These are phyloP conservation scores for Pleurotus cornucopiae DNA, from an alignment of 768 basidiomycete genomes.

Conservation along the genomic window DNA sequence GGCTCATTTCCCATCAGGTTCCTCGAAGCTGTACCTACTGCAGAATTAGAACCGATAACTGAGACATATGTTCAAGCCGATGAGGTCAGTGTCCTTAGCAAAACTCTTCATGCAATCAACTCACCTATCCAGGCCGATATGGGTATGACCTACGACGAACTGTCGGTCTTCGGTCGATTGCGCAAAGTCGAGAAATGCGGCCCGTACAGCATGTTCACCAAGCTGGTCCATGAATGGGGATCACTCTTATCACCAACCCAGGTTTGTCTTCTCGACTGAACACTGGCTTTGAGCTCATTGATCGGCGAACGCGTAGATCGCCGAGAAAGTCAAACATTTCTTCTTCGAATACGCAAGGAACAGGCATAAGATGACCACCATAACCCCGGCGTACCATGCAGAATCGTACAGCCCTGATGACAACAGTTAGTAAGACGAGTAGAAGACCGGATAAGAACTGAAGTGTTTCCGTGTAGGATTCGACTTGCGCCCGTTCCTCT, in stretches of 20 bases:
- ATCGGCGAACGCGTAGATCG: slow-evolving; percentile 55
- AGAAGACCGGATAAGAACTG: neutral
- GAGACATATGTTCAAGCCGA: slow-evolving; percentile 94
- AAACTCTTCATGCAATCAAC: slow-evolving; percentile 6
- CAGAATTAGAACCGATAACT: slow-evolving; percentile 94
- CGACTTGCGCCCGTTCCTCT: slow-evolving; percentile 94
- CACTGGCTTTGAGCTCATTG: neutral
- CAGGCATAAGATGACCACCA: slow-evolving; percentile 97
- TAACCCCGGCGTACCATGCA: slow-evolving; percentile 92
- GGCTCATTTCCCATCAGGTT: slow-evolving; percentile 50
- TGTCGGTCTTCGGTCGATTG: slow-evolving; percentile 88
- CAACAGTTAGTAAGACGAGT: slow-evolving; percentile 60
- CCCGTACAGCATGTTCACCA: slow-evolving; percentile 96
- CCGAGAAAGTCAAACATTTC: slow-evolving; percentile 95
- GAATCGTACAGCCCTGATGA: slow-evolving; percentile 97
- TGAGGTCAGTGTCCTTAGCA: slow-evolving; percentile 52
- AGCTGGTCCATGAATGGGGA: slow-evolving; percentile 93
- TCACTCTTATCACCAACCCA: slow-evolving; percentile 75
- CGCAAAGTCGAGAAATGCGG: slow-evolving; percentile 97
- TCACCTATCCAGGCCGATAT: slow-evolving; percentile 70
- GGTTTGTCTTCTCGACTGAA: slow-evolving; percentile 34
- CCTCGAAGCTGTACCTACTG: slow-evolving; percentile 87
- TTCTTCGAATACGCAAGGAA: slow-evolving; percentile 97
- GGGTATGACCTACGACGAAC: slow-evolving; percentile 99
- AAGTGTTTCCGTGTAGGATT: slow-evolving; percentile 55